A percentile compares a stretch with the other conserved stretches of the same genome.
Conservation (phyloP, 192 early-diverging fungal species). For the Entomortierella beljakovae region DNA sequence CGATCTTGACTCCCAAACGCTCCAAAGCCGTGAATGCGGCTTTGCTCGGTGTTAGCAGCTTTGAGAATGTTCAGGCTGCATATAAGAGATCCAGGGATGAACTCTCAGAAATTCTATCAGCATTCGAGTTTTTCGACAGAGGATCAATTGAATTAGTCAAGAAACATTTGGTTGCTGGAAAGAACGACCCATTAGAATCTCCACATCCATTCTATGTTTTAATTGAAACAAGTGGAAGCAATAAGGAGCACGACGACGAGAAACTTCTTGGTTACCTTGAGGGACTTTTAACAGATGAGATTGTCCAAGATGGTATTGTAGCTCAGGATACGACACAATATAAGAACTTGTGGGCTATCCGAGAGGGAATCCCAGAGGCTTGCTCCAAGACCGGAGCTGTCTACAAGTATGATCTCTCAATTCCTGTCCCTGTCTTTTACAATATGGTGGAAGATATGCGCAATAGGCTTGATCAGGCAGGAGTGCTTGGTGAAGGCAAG, state of each 20-base stretch:
- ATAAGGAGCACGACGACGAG: constrained; percentile 94
- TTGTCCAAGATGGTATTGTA: constrained; percentile 90
- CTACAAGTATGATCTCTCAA: constrained; percentile 97
- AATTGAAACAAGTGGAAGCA: constrained; percentile 94
- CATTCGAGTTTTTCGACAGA: constrained; percentile 97
- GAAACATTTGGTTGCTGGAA: constrained; percentile 69
- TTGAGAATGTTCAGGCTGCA: constrained; percentile 83
- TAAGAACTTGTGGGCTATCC: constrained; percentile 85
- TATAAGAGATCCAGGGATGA: constrained; percentile 84
- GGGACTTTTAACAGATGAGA: constrained; percentile 76
- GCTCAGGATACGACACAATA: constrained; percentile 92
- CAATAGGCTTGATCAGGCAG: constrained; percentile 67
- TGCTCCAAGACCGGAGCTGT: constrained; percentile 87
- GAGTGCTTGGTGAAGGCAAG: constrained; percentile 70
- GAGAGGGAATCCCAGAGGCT: constrained; percentile 96
- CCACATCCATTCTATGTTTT: constrained; percentile 93
- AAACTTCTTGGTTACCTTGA: constrained; percentile 88
- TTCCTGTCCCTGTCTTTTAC: constrained; percentile 92
- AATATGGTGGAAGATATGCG: constrained; percentile 87
- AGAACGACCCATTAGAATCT: constrained; percentile 74
- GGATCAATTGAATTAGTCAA: constrained; percentile 82
- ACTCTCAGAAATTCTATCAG: constrained; percentile 95
- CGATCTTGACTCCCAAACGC: constrained; percentile 82
- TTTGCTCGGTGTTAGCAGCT: constrained; percentile 83
- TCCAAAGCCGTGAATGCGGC: constrained; percentile 83